phyloP scores from a whole-genome alignment of 352 stramenopile species.

The Phytophthora vignae region DNA sequence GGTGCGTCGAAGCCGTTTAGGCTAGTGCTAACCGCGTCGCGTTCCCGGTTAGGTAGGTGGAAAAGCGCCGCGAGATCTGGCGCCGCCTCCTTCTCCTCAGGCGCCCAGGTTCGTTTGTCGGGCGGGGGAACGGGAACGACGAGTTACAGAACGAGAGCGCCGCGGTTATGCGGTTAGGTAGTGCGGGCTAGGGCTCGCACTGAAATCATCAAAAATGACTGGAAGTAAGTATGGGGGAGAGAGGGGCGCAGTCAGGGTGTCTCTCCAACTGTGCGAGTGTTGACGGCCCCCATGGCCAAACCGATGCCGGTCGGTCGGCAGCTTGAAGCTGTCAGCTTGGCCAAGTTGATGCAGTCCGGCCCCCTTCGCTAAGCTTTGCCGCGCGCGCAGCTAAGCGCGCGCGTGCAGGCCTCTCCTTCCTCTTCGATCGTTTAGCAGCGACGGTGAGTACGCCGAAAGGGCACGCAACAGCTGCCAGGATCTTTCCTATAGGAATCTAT shows the following conservation, averaged over 20 bases:
- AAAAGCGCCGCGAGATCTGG: conserved; percentile 19
- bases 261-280: conserved; percentile 9
- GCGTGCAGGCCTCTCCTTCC: neutral
- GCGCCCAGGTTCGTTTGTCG: conserved; percentile 29
- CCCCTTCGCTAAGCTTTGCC: neutral
- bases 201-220: conserved; percentile 37
- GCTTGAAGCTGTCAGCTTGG: no score
- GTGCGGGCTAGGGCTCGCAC: conserved; percentile 20
- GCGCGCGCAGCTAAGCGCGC: neutral
- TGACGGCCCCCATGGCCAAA: neutral
- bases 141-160: neutral
- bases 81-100: conserved; percentile 10
- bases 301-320: neutral
- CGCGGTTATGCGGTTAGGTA: conserved; percentile 4
- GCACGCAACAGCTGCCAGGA: neutral
- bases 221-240: conserved; percentile 25
- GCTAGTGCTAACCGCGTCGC: neutral
- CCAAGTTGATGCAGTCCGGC: neutral
- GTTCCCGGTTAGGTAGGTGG: neutral
- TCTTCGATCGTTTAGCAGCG: neutral
- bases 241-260: conserved; percentile 1
- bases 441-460: neutral
- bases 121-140: conserved; percentile 4
- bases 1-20: neutral
- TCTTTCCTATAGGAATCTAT: neutral